Conservation (phyloP, 352 stramenopile species). For the Phytophthora sp. region DNA sequence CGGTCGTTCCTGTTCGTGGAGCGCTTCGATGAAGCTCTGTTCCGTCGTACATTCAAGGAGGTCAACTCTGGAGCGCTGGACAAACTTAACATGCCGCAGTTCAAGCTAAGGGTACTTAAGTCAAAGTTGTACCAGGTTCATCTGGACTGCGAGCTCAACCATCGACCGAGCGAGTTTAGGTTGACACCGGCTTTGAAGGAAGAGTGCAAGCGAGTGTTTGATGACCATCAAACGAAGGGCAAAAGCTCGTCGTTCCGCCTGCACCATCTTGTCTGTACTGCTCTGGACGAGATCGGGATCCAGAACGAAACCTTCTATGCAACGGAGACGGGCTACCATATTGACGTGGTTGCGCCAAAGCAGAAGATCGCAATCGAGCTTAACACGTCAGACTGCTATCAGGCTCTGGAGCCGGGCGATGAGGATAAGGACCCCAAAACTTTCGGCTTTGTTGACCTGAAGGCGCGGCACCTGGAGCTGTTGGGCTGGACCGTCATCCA, state of each 20-base stretch:
- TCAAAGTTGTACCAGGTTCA: constrained; percentile 73
- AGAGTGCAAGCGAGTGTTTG: constrained; percentile 56
- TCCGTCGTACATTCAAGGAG: constrained; percentile 47
- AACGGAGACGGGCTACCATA: constrained; percentile 51
- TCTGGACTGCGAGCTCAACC: constrained; percentile 55
- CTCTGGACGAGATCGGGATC: constrained; percentile 61
- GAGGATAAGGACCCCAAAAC: constrained; percentile 48
- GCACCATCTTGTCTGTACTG: constrained; percentile 60
- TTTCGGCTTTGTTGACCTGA: constrained; percentile 66
- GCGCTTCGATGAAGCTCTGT: constrained; percentile 63
- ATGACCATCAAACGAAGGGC: constrained; percentile 47
- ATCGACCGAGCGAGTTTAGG: constrained; percentile 42
- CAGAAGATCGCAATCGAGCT: constrained; percentile 75
- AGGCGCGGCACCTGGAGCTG: constrained; percentile 65
- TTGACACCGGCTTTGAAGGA: constrained; percentile 34
- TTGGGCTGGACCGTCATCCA: constrained; percentile 78
- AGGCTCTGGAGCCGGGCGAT: constrained; percentile 41
- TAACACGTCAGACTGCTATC: constrained; percentile 60
- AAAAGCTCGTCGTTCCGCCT: constrained; percentile 68
- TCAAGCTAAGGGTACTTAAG: constrained; percentile 47
- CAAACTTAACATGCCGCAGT: constrained; percentile 33
- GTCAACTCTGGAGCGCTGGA: constrained; percentile 52
- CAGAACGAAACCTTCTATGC: constrained; percentile 39
- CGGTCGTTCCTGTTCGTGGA: constrained; percentile 59
- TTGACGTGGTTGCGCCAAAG: constrained; percentile 57